Conservation (phyloP, 2,329 filamentous ascomycete species). For the Stagonosporopsis rhizophila region DNA sequence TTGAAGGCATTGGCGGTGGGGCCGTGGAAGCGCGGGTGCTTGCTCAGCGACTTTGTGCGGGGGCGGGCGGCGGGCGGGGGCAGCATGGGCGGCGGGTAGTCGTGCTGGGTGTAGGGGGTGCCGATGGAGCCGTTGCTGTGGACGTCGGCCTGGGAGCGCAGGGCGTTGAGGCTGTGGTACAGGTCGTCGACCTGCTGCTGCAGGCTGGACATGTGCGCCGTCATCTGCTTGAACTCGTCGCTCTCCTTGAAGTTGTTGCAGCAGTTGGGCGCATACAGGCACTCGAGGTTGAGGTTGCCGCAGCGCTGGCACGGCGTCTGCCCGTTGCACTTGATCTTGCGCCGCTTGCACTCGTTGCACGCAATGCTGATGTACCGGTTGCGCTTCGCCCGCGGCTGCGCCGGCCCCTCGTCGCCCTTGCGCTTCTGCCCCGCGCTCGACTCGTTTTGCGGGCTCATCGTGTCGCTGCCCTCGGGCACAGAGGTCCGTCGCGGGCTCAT, state of each 20-base stretch:
- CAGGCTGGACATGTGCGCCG: constrained; percentile 72
- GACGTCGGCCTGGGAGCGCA: constrained; percentile 61
- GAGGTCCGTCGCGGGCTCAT: constrained; percentile 17
- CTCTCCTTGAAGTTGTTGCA: constrained; percentile 89
- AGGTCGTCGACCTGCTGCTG: constrained; percentile 86
- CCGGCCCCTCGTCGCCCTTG: constrained; percentile 52
- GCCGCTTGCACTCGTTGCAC: constrained; percentile 70
- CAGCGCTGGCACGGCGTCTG: constrained; percentile 70
- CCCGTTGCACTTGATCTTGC: constrained; percentile 74
- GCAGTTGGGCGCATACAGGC: constrained; percentile 71
- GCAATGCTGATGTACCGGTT: constrained; percentile 73
- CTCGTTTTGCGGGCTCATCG: constrained; percentile 44
- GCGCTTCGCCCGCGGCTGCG: constrained; percentile 65
- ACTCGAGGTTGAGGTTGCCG: constrained; percentile 69
- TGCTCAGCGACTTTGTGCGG: constrained; percentile 45
- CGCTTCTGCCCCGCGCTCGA: constrained; percentile 46
- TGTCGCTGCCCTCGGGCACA: constrained; percentile 43
- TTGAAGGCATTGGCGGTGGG: constrained; percentile 87
- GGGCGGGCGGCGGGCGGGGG: constrained; percentile 49
- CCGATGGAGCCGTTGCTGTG: constrained; percentile 40
- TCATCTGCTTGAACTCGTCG: constrained; percentile 87
- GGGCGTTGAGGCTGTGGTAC: constrained; percentile 72
- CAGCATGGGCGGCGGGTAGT: constrained; percentile 46
- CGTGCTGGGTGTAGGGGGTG: constrained; percentile 40
- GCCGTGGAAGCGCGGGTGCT: constrained; percentile 75